Evolutionary conservation across 805 yeast genomes (phyloP), one percentile per base, ranked within the genome.

Genomic region (Middelhovenomyces tepae): DNA sequence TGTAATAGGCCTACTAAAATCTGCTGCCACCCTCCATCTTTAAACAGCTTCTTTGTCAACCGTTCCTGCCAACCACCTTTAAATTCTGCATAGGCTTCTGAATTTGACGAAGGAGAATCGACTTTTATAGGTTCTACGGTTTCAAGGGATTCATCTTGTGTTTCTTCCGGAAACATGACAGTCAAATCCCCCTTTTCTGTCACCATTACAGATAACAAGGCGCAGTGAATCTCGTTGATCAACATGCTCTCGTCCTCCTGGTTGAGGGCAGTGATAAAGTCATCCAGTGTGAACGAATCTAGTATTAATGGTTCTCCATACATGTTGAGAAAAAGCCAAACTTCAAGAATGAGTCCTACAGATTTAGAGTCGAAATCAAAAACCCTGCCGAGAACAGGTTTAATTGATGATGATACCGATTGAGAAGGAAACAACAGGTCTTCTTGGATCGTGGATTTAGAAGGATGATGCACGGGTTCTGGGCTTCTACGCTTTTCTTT

Each of bases 11-110:
- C 95, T 31, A 86, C 53, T 27, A 87, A 54, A 27, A 80, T 70
- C 25, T 79, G 67, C 46, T 84, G 78, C 95, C 96, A 89, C 35
- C 74, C 75, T 3, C 95, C 94, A 47, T 84, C 86, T 46, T 69
- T 74, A 54, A 82, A 91, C 42, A 71, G 71, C 35, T 95, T 72
- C 35, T 72, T 76, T 9, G 76, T 69, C 13, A 89, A 63, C 25
- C 93, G 64, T 19, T 81, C 93, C 38, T 75, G 72, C 95, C 97
- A 91, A 9, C 38, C 50, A 22, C 36, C 42, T 15, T 35, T 59
- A n/a, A n/a, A n/a, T n/a, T n/a, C n/a, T n/a, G n/a, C n/a, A n/a
- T n/a, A n/a, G n/a, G n/a, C n/a, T n/a, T n/a, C n/a, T n/a, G n/a
- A n/a, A n/a, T n/a, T n/a, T n/a, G n/a, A n/a, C n/a, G n/a, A n/a